Conservation (phyloP, 2,329 filamentous ascomycete genomes). For the Chalara sp. region DNA sequence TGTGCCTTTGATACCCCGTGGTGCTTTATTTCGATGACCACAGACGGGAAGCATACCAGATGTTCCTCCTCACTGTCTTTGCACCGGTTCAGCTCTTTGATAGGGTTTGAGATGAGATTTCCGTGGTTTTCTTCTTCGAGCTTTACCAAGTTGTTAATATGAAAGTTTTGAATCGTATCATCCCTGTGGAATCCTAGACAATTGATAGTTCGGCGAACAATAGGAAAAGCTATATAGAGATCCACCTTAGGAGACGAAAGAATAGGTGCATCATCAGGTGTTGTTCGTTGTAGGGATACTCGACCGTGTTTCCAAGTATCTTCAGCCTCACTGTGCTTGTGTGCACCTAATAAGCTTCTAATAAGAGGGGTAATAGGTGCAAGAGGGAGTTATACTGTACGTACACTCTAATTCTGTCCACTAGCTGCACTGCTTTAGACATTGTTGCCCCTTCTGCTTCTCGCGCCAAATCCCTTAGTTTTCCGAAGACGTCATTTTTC, state of each 20-base stretch:
- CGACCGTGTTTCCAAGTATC: slow-evolving; percentile 1
- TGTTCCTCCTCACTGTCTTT: slow-evolving; percentile 1
- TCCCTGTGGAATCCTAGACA: slow-evolving; percentile 2
- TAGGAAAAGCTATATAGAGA: slow-evolving; percentile 4
- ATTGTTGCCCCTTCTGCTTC: background rate
- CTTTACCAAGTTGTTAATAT: background rate
- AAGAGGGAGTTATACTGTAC: background rate
- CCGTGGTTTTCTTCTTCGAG: background rate
- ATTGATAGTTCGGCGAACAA: background rate
- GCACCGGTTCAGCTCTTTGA: background rate
- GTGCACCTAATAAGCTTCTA: background rate
- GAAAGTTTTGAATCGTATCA: slow-evolving; percentile 1
- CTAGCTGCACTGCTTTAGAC: background rate
- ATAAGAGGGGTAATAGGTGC: background rate
- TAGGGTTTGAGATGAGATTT: slow-evolving; percentile 2
- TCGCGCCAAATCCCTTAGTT: background rate
- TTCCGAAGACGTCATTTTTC: slow-evolving; percentile 1
- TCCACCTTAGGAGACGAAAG: slow-evolving; percentile 2
- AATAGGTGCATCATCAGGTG: background rate
- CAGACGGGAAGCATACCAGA: slow-evolving; percentile 2
- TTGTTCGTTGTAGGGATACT: background rate
- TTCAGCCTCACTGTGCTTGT: background rate
- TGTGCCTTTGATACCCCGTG: background rate
- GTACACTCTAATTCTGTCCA: slow-evolving; percentile 3
- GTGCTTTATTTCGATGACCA: slow-evolving; percentile 3